Percentiles rank a stretch among this genome's conserved stretches.
Conservation (phyloP, 2,329 filamentous ascomycete species). For the Ophiostoma montium region DNA sequence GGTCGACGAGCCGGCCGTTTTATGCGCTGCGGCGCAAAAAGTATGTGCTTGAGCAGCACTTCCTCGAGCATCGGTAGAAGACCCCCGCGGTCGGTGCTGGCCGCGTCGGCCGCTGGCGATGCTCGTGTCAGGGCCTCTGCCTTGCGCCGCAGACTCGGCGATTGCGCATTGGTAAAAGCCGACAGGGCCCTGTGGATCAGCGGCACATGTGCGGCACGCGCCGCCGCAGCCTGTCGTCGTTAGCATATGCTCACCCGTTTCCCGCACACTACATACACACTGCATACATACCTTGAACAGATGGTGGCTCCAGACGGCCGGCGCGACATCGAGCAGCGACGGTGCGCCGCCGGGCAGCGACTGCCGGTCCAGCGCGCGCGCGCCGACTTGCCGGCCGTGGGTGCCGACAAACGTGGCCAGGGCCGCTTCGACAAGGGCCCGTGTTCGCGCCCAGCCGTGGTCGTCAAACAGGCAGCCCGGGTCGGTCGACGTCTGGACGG, state of each 20-base stretch:
- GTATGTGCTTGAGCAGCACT: constrained; percentile 6
- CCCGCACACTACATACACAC: too few species aligned
- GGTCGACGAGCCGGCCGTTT: neutral
- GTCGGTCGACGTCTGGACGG: too few species aligned
- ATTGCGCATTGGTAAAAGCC: constrained; percentile 8
- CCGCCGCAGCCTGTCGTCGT: constrained; percentile 4
- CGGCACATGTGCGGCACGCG: constrained; percentile 4
- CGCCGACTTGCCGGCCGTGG: constrained; percentile 5
- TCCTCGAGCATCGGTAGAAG: constrained; percentile 6
- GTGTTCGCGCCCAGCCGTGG: neutral
- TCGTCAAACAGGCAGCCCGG: neutral
- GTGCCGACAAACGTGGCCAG: constrained; percentile 2
- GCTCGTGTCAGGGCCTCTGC: neutral
- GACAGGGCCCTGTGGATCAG: constrained; percentile 8
- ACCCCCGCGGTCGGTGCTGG: neutral
- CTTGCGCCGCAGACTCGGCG: constrained; percentile 9
- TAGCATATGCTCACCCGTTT: too few species aligned
- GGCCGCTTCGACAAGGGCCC: constrained; percentile 1
- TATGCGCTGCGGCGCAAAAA: neutral
- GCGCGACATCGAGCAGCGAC: constrained; percentile 12
- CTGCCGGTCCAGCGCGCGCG: neutral
- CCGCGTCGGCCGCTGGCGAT: neutral
- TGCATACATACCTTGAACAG: constrained; percentile 14
- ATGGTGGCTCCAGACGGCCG: constrained; percentile 13
- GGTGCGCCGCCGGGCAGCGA: neutral